Evolutionary conservation across 2,329 filamentous ascomycete species (phyloP).

Genomic region (Septoria linicola): DNA sequence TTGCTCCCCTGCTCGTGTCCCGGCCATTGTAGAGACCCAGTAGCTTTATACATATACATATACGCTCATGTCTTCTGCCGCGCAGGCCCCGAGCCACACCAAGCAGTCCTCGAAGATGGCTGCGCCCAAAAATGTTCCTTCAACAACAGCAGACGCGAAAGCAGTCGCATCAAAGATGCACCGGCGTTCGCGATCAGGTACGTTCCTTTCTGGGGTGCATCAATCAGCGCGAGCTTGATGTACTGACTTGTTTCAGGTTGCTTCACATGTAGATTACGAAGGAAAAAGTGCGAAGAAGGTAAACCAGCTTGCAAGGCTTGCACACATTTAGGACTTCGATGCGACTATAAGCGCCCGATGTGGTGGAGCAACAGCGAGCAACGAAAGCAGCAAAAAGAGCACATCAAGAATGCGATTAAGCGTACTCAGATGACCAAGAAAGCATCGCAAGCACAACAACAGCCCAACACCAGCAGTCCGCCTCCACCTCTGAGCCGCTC

Average conservation of each 20-base stretch:
- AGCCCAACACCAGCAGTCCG: conserved; percentile 61
- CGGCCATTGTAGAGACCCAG: conserved; percentile 34
- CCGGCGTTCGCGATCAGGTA: conserved; percentile 90
- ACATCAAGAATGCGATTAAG: conserved; percentile 97
- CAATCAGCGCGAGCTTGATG: conserved; percentile 26
- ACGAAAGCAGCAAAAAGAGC: conserved; percentile 82
- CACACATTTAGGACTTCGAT: conserved; percentile 73
- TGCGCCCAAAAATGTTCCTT: conserved; percentile 49
- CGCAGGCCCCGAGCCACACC: conserved; percentile 43
- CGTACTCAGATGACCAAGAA: conserved; percentile 92
- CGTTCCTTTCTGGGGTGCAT: conserved; percentile 47
- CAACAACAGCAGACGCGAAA: conserved; percentile 50
- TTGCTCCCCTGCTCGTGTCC: conserved; percentile 34
- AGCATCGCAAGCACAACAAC: conserved; percentile 44
- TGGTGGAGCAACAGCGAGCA: conserved; percentile 97
- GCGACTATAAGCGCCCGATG: conserved; percentile 93
- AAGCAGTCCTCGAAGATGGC: conserved; percentile 47
- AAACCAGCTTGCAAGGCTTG: conserved; percentile 61
- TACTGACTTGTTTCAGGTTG: conserved; percentile 54
- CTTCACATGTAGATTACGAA: conserved; percentile 65
- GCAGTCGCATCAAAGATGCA: conserved; percentile 79
- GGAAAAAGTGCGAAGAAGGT: conserved; percentile 69
- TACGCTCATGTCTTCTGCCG: conserved; percentile 48
- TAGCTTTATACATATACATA: conserved; percentile 46
- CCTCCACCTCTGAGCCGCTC: conserved; percentile 74